Evolutionary conservation across 2,329 filamentous ascomycete genomes (phyloP).

Genomic region (Epichloe sp.): DNA sequence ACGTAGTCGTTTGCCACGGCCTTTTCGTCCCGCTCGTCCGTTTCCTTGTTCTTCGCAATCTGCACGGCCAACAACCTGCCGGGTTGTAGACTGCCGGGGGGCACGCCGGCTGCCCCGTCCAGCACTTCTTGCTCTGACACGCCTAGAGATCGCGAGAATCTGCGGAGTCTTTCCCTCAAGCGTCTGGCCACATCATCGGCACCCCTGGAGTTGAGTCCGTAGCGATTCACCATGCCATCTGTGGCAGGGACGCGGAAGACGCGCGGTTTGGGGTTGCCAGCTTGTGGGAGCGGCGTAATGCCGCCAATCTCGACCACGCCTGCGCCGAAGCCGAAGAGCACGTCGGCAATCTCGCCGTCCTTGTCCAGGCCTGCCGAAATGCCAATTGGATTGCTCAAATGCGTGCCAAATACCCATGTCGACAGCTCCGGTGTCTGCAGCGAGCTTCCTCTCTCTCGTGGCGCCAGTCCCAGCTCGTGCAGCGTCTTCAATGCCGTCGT

Average conservation of each 20-base stretch:
- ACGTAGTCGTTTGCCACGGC: constrained; percentile 74
- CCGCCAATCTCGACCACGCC: constrained; percentile 87
- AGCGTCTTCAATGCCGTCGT: constrained; percentile 58
- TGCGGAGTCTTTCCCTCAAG: constrained; percentile 62
- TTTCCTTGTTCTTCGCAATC: constrained; percentile 93
- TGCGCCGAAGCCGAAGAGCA: constrained; percentile 72
- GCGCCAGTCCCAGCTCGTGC: constrained; percentile 63
- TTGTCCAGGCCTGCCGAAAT: constrained; percentile 97
- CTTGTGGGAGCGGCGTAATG: constrained; percentile 74
- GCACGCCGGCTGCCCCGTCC: constrained; percentile 63
- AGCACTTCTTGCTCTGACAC: constrained; percentile 62
- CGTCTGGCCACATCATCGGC: constrained; percentile 75
- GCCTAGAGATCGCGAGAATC: constrained; percentile 60
- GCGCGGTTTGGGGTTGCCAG: constrained; percentile 74
- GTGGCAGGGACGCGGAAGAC: constrained; percentile 78
- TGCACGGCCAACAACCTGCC: constrained; percentile 80
- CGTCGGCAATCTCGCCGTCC: constrained; percentile 75
- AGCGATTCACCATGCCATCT: constrained; percentile 86
- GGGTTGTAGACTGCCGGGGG: constrained; percentile 63
- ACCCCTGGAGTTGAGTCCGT: constrained; percentile 85
- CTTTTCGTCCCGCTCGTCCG: constrained; percentile 69
- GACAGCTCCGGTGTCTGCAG: constrained; percentile 21
- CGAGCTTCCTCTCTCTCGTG: constrained; percentile 56
- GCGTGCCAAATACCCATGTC: constrained; percentile 57
- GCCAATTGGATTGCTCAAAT: constrained; percentile 73